These are phyloP conservation scores for Durusdinium trenchii DNA, from an alignment of 73 alveolate species.

Conservation along the genomic window DNA sequence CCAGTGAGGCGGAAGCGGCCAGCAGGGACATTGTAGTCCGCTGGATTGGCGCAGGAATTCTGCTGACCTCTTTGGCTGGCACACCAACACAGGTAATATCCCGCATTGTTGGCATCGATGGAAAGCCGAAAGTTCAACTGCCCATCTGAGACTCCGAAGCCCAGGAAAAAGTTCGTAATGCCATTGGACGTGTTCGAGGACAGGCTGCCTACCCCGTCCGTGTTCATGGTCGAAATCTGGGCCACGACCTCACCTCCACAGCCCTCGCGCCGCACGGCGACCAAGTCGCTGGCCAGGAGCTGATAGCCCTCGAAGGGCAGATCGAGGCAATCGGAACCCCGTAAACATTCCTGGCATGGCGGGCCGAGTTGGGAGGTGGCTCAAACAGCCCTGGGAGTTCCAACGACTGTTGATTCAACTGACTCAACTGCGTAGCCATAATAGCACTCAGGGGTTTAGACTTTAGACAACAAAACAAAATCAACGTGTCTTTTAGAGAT, in stretches of 20 bases:
- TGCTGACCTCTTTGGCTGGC: constrained; percentile 25
- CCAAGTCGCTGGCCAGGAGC: not conserved
- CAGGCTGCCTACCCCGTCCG: constrained; percentile 27
- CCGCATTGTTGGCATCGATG: constrained; percentile 44
- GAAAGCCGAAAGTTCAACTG: not conserved
- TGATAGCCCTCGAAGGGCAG: constrained; percentile 35
- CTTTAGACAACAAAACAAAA: too few species aligned
- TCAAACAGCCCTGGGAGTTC: too few species aligned
- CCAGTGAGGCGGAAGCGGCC: constrained; percentile 74
- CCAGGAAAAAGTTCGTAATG: not conserved
- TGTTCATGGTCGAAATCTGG: not conserved
- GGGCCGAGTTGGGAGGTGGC: too few species aligned
- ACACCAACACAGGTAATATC: constrained; percentile 76
- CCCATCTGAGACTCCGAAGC: constrained; percentile 39
- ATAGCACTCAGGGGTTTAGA: too few species aligned
- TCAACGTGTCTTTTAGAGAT: too few species aligned
- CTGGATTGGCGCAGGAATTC: constrained; percentile 30
- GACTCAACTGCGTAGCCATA: too few species aligned
- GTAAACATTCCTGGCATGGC: too few species aligned
- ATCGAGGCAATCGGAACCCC: constrained; percentile 50
- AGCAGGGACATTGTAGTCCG: constrained; percentile 30
- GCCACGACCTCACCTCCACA: constrained; percentile 15
- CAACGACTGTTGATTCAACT: too few species aligned
- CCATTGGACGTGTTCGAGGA: not conserved
- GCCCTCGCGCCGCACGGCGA: constrained; percentile 22